Conservation (phyloP, 768 basidiomycete genomes). For the Exsudoporus frostii region DNA sequence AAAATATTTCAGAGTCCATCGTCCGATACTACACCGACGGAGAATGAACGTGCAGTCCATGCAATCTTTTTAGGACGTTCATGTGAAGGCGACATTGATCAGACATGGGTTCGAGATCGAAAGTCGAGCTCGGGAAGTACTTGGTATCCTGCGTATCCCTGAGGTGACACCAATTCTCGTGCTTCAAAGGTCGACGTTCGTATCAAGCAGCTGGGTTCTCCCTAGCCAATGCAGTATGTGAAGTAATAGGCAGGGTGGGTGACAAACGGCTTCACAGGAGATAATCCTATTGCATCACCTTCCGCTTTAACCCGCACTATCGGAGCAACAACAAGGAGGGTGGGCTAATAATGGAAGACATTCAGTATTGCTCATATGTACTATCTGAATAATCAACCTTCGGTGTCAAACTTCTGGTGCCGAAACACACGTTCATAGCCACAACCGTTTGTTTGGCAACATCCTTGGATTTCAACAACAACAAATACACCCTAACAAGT, state of each 20-base stretch:
- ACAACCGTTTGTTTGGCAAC: slow-evolving; percentile 9
- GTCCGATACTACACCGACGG: neutral
- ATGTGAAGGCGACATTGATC: neutral
- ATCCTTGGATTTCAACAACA: slow-evolving; percentile 9
- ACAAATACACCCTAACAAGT: slow-evolving; percentile 10
- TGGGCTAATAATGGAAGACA: neutral
- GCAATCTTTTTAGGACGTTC: no score
- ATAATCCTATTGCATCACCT: neutral
- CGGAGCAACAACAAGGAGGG: neutral
- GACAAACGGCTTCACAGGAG: neutral
- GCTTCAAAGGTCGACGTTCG: neutral
- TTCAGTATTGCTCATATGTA: neutral
- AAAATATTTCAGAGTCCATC: no score
- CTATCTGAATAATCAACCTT: neutral
- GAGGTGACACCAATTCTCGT: neutral
- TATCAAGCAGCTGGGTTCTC: neutral
- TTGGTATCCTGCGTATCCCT: neutral
- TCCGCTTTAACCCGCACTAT: neutral
- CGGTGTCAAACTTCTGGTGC: neutral
- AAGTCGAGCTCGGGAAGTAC: neutral
- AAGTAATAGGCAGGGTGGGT: neutral
- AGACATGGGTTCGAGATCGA: no score
- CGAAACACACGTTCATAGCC: neutral
- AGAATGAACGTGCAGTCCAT: no score
- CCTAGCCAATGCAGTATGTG: neutral